A percentile compares a stretch with the other conserved stretches of the same genome.
Evolutionary conservation across 257 asterid species (phyloP).

Genomic region (Gardenia jasminoides): DNA sequence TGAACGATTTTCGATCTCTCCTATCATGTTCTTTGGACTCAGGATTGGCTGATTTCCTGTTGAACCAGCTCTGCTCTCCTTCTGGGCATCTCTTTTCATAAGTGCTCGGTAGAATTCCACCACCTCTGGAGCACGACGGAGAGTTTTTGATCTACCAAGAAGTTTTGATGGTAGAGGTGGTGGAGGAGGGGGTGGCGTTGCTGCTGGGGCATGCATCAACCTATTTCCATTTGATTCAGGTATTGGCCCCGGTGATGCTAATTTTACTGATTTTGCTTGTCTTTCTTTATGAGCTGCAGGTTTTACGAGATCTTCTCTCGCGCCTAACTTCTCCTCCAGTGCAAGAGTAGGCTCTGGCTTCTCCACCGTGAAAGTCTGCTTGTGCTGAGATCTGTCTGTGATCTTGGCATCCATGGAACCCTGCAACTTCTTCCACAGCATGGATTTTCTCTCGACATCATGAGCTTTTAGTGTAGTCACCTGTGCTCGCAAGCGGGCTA

Average conservation of each 20-base stretch:
- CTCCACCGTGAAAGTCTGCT: constrained; percentile 10
- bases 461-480: constrained; percentile 26
- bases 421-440: constrained; percentile 36
- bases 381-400: constrained; percentile 20
- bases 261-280: not conserved
- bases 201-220: not conserved
- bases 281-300: constrained; percentile 11
- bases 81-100: constrained; percentile 65
- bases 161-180: constrained; percentile 63
- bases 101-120: constrained; percentile 82
- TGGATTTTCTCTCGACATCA: constrained; percentile 31
- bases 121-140: constrained; percentile 79
- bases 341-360: constrained; percentile 4
- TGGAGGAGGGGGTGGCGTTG: constrained; percentile 49
- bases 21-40: constrained; percentile 71
- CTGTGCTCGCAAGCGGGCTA: constrained; percentile 29
- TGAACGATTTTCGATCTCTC: constrained; percentile 96
- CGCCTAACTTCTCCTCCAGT: constrained; percentile 6
- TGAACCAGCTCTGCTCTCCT: constrained; percentile 42
- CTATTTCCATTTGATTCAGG: constrained; percentile 1
- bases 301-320: constrained; percentile 16
- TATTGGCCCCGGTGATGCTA: not conserved
- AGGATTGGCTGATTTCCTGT: constrained; percentile 35
- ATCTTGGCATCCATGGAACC: constrained; percentile 25
- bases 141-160: constrained; percentile 38